Conservation (phyloP, 768 basidiomycete genomes). For the Solioccasus polychromus region DNA sequence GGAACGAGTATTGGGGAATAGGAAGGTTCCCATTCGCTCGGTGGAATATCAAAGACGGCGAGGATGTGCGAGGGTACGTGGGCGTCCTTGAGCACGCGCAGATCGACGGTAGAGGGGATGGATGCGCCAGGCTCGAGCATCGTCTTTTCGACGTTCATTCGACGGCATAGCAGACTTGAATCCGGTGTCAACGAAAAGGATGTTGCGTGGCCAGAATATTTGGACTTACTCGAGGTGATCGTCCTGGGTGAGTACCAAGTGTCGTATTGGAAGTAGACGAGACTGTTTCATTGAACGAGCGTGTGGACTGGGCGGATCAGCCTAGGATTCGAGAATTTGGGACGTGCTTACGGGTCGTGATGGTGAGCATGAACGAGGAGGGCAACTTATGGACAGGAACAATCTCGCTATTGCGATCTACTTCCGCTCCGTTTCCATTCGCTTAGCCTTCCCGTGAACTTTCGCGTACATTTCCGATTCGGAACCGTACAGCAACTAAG, state of each 20-base stretch:
- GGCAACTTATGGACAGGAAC: background rate
- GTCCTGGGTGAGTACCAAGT: constrained; percentile 14
- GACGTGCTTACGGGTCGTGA: constrained; percentile 26
- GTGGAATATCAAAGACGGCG: constrained; percentile 39
- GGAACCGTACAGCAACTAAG: too few relatives aligned
- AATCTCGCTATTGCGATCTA: constrained; percentile 21
- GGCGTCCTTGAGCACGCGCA: constrained; percentile 44
- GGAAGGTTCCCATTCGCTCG: constrained; percentile 26
- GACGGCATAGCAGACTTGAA: constrained; percentile 32
- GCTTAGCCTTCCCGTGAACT: constrained; percentile 1
- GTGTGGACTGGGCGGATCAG: too few relatives aligned
- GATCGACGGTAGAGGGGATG: constrained; percentile 45
- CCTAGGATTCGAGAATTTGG: too few relatives aligned
- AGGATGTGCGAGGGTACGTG: constrained; percentile 58
- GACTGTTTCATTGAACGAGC: constrained; percentile 22
- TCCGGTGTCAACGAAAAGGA: constrained; percentile 7
- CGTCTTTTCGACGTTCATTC: constrained; percentile 33
- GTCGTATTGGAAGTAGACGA: constrained; percentile 25
- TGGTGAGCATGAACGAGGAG: constrained; percentile 19
- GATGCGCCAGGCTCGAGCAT: constrained; percentile 20
- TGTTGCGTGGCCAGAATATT: background rate
- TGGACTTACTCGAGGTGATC: constrained; percentile 33
- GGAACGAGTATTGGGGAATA: constrained; percentile 49
- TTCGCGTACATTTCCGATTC: constrained; percentile 11
- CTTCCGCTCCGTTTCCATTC: constrained; percentile 13